Evolutionary conservation across 768 basidiomycete genomes (phyloP), one percentile per base, ranked within the genome.

Genomic region (Sutorius australiensis): DNA sequence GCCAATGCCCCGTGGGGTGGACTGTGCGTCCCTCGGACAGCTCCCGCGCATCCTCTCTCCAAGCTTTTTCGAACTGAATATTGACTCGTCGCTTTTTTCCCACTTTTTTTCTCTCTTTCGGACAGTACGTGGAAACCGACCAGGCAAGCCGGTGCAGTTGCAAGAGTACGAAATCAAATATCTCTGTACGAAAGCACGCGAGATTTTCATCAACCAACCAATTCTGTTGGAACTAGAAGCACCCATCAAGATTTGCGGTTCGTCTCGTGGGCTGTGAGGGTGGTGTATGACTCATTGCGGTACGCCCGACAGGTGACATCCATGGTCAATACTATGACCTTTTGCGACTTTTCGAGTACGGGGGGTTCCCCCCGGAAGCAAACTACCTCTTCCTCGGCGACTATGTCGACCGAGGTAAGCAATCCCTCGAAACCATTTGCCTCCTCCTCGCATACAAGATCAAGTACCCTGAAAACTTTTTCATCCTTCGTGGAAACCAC

Each of bases 401-500:
- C 76, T 99, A 99, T 68, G 95, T 99, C 67, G 95, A 99, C 77
- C 87, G 95, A 71, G 95, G 95, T 64, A 99, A 99, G 74, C 95
- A 99, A 73, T 93, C 90, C 43, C 82, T 99, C 65, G 95, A 99
- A 77, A 99, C 95, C n/a, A 99, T 99, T 71, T 98, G 95, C 71
- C 85, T 99, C 42, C 81, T 99, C 54, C 85, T 99, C 61, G 95
- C 95, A 42, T 99, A 99, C 89, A 99, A 99, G 83, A 95, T 95
- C 81, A 99, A 98, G 81, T 99, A 98, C 79, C 95, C 95, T 48
- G 95, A 99, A 83, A 99, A 99, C 80, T 99, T 99, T 78, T 99
- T 99, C 79, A 95, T 99, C 72, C 82, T 99, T 57, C 80, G 95
- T 65, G 95, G 95, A 63, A 99, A 99, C 76, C 95, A 99, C 73